Conservation (phyloP, 2,329 filamentous ascomycete genomes). For the Xylogone sp. region DNA sequence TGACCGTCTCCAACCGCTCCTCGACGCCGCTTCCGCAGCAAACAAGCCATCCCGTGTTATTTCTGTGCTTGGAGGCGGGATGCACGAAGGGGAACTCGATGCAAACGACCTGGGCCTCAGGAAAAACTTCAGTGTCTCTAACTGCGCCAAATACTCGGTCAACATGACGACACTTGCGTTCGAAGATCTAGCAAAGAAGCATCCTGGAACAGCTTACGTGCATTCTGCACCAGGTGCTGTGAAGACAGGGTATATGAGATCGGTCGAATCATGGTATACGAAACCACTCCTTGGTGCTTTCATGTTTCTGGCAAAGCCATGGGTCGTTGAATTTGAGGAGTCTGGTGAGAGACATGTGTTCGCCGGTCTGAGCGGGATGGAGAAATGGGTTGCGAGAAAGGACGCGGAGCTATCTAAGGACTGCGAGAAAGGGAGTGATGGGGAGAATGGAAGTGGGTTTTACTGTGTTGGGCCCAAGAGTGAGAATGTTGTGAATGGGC, state of each 20-base stretch:
- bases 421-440: slow-evolving; percentile 9
- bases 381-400: slow-evolving; percentile 4
- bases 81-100: slow-evolving; percentile 45
- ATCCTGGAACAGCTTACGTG: slow-evolving; percentile 43
- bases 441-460: slow-evolving; percentile 15
- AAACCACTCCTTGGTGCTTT: slow-evolving; percentile 12
- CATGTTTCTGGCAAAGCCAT: slow-evolving; percentile 10
- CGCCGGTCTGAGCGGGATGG: slow-evolving; percentile 22
- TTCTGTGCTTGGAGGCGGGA: slow-evolving; percentile 46
- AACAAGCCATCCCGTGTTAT: slow-evolving; percentile 47
- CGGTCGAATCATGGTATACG: slow-evolving; percentile 7
- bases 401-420: background rate
- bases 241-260: slow-evolving; percentile 38
- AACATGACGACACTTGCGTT: slow-evolving; percentile 43
- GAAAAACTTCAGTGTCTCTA: slow-evolving; percentile 12
- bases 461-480: slow-evolving; percentile 21
- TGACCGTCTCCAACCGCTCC: slow-evolving; percentile 51
- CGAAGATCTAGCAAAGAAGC: slow-evolving; percentile 42
- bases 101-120: slow-evolving; percentile 35
- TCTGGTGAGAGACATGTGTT: slow-evolving; percentile 23
- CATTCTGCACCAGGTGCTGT: slow-evolving; percentile 46
- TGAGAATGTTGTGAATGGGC: slow-evolving; percentile 14
- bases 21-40: slow-evolving; percentile 29
- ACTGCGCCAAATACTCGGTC: slow-evolving; percentile 20
- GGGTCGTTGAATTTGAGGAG: slow-evolving; percentile 16